Conservation (phyloP, 768 basidiomycete species). For the Hortiboletus flavorubellus region DNA sequence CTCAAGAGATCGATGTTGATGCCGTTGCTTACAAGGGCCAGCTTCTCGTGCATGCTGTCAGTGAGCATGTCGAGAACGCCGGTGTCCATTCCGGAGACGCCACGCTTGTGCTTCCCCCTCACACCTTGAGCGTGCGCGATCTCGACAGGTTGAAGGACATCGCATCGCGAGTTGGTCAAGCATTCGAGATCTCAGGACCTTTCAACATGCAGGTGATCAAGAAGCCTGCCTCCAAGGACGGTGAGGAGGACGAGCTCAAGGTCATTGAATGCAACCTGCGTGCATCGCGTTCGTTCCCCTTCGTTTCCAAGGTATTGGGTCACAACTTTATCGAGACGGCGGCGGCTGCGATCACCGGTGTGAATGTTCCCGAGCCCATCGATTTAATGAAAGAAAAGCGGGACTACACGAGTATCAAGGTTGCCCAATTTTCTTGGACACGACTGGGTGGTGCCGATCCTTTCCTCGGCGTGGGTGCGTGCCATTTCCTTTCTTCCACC, state of each 20-base stretch:
- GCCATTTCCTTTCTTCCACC: too few species aligned
- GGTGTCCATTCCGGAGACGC: constrained; percentile 99
- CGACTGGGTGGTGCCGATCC: constrained; percentile 94
- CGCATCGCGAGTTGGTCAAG: constrained; percentile 90
- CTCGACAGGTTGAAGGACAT: constrained; percentile 89
- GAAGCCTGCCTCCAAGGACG: constrained; percentile 52
- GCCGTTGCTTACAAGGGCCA: constrained; percentile 93
- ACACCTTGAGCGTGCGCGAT: constrained; percentile 71
- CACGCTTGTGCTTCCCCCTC: constrained; percentile 93
- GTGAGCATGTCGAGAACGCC: constrained; percentile 98
- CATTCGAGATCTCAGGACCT: constrained; percentile 96
- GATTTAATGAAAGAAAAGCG: constrained; percentile 89
- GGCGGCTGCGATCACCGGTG: constrained; percentile 79
- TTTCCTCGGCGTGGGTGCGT: constrained; percentile 89
- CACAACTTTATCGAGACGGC: constrained; percentile 97
- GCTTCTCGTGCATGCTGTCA: constrained; percentile 92
- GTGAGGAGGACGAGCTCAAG: constrained; percentile 72
- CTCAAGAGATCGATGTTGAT: constrained; percentile 97
- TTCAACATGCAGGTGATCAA: constrained; percentile 99
- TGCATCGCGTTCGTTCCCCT: constrained; percentile 97
- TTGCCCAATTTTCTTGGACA: constrained; percentile 98
- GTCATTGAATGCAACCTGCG: constrained; percentile 99
- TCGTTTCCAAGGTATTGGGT: constrained; percentile 97
- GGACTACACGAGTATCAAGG: constrained; percentile 94
- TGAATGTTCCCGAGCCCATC: constrained; percentile 84